Evolutionary conservation across 352 stramenopile species (phyloP), one percentile per base, ranked within the genome.

Genomic region (Thraustochytrium striatum): DNA sequence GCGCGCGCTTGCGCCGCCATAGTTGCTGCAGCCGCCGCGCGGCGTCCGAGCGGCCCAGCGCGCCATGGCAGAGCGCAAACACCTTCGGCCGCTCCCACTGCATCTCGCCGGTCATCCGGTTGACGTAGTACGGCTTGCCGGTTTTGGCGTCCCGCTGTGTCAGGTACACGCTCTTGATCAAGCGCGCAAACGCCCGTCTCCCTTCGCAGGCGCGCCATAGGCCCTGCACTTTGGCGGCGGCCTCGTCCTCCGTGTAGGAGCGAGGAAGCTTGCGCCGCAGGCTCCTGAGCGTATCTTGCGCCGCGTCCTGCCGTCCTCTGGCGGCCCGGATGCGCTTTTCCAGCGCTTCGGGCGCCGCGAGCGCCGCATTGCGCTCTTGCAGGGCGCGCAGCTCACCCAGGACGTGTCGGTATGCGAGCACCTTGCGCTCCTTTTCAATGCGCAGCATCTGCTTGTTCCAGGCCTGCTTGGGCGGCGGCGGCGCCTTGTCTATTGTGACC

Each of bases 121-220:
- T 75, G 50, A 47, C 25, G 52, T 62, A 75, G 61, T 55, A 75
- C 1, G 44, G 41, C 39, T 75, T 75, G 32, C 65, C 65, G 43
- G 44, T 52, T 21, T 13, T 7, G 9, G 39, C 5, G 39, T 75
- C 65, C 41, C 43, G 32, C 21, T 35, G 25, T 16, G 65, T 55
- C 52, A 13, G n/a, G 25, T 11, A 75, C 3, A 7, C 36, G 3
- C 8, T 30, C 11, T 16, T 38, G 44, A 9, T 43, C 3, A 0
- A 61, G 44, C 16, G 7, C 21, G 65, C 50, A 75, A 3, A 75
- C 9, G 11, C 5, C 36, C 3, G 1, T 44, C 7, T 75, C 3
- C 30, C 65, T 9, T 72, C 19, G 39, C 41, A 43, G 16, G 65
- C 41, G 32, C 65, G 44, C 65, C 65, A 75, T 0, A 68, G 16